Evolutionary conservation across 176 grass and related monocot genomes (phyloP).

Genomic region (Aechmea fasciata): DNA sequence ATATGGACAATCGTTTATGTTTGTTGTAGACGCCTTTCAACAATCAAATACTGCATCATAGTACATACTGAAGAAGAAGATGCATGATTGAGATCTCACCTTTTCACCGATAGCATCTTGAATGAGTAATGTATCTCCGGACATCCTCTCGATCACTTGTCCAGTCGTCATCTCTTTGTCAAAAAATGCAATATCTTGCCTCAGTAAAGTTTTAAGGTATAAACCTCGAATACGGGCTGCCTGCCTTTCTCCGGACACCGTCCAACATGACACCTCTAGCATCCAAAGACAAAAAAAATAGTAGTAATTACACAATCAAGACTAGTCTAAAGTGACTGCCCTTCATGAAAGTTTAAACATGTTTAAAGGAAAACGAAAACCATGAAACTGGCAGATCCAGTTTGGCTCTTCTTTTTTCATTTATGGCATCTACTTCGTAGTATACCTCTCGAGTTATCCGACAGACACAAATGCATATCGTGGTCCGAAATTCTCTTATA

Average conservation of each 20-base stretch:
- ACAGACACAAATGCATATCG: background rate
- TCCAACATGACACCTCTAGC: conserved; percentile 39
- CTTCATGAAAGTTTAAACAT: background rate
- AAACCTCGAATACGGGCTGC: conserved; percentile 24
- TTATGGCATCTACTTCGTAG: too few species aligned
- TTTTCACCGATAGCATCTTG: conserved; percentile 44
- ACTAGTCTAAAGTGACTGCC: background rate
- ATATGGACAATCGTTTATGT: too few species aligned
- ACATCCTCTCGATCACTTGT: conserved; percentile 29
- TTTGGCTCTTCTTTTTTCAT: too few species aligned
- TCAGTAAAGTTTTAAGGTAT: conserved; percentile 34
- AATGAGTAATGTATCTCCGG: conserved; percentile 31
- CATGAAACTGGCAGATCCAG: too few species aligned
- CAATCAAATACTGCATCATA: too few species aligned
- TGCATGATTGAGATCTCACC: conserved; percentile 8
- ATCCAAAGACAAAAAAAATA: background rate
- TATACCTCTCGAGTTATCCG: too few species aligned
- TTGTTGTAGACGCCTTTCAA: too few species aligned
- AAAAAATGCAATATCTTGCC: conserved; percentile 42
- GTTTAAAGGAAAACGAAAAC: too few species aligned
- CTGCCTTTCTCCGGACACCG: conserved; percentile 38
- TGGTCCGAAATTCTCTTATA: background rate
- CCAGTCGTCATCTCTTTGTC: conserved; percentile 38
- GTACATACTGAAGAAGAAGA: too few species aligned
- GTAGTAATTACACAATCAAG: background rate